Percentiles rank a stretch among this genome's conserved stretches.
These are phyloP conservation scores for Jatropha curcas DNA, from an alignment of 345 rosid species.

Conservation along the genomic window DNA sequence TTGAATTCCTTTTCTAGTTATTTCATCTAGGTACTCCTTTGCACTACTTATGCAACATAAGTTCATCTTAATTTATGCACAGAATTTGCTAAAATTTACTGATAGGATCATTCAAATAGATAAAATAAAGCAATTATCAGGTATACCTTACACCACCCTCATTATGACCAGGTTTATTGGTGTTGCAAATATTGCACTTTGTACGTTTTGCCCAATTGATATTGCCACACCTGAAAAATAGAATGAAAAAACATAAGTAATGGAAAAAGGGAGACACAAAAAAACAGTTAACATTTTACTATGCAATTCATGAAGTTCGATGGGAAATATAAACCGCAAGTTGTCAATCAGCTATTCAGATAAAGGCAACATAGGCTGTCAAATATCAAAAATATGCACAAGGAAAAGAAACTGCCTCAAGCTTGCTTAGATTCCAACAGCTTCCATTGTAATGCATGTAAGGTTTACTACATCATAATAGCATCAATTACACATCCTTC, in stretches of 20 bases:
- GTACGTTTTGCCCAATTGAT: slow-evolving; percentile 96
- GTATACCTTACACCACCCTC: slow-evolving; percentile 95
- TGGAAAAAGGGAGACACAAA: not conserved
- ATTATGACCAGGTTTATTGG: slow-evolving; percentile 90
- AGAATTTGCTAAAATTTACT: not conserved
- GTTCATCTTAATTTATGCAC: not conserved
- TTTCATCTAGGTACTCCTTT: no score
- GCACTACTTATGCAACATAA: not conserved
- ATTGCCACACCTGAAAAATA: slow-evolving; percentile 79
- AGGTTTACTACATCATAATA: no score
- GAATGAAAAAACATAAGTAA: slow-evolving; percentile 4
- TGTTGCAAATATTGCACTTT: slow-evolving; percentile 95
- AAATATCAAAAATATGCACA: not conserved
- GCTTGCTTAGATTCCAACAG: no score
- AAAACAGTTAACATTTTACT: not conserved
- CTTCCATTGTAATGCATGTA: not conserved
- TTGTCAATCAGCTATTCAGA: not conserved
- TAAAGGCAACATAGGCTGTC: not conserved
- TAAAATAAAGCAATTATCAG: not conserved
- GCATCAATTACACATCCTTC: no score
- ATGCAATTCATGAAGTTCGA: not conserved
- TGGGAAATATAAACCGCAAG: not conserved
- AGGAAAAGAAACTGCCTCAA: not conserved
- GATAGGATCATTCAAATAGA: not conserved
- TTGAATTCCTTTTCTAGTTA: no score